phyloP scores from a whole-genome alignment of 495 filamentous ascomycete genomes.

The Penicillium maclennaniae region DNA sequence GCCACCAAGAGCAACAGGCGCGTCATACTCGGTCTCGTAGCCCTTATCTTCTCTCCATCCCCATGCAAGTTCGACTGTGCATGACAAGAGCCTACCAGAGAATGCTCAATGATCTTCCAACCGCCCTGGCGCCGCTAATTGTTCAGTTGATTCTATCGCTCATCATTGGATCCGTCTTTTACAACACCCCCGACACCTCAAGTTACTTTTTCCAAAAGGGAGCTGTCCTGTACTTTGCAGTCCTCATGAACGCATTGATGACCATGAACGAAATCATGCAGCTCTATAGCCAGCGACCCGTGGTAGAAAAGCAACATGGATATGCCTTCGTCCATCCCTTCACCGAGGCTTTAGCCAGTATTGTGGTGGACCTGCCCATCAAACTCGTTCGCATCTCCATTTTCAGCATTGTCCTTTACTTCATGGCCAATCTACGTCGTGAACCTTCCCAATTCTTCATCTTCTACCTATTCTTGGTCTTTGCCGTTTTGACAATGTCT shows the following conservation, averaged over 20 bases:
- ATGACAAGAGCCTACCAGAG: conserved; percentile 43
- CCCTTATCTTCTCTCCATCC: conserved; percentile 40
- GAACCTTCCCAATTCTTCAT: conserved; percentile 54
- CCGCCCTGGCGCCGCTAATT: conserved; percentile 64
- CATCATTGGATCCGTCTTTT: conserved; percentile 81
- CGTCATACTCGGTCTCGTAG: conserved; percentile 31
- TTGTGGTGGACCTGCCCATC: conserved; percentile 53
- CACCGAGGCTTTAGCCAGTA: conserved; percentile 51
- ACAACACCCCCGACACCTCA: conserved; percentile 39
- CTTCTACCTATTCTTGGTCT: conserved; percentile 48
- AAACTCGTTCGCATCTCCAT: conserved; percentile 40
- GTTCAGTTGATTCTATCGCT: conserved; percentile 70
- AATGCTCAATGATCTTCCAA: conserved; percentile 64
- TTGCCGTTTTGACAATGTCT: conserved; percentile 50
- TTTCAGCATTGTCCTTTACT: conserved; percentile 55
- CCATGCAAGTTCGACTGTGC: conserved; percentile 47
- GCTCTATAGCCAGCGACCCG: conserved; percentile 53
- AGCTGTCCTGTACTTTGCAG: conserved; percentile 80
- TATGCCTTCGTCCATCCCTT: conserved; percentile 61
- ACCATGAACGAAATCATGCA: conserved; percentile 53
- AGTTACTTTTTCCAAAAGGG: conserved; percentile 43
- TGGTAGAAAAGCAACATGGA: conserved; percentile 57
- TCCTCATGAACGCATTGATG: conserved; percentile 56
- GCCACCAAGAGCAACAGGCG: conserved; percentile 27
- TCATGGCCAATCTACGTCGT: conserved; percentile 45